Evolutionary conservation across 73 alveolate genomes (phyloP).

Genomic region (Effrenium voratum): DNA sequence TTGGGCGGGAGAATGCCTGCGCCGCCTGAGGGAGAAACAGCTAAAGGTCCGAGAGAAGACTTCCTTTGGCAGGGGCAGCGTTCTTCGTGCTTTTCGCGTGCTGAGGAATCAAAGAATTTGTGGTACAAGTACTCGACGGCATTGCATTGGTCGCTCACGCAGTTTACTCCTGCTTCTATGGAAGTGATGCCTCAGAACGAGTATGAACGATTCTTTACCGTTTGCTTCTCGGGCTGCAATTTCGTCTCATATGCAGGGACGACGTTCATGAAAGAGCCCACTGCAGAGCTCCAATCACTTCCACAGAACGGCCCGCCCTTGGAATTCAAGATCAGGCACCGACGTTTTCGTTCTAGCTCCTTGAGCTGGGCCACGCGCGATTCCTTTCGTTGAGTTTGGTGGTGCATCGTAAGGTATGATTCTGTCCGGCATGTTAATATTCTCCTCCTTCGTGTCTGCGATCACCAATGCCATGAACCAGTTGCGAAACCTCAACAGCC

Average conservation of each 20-base stretch:
- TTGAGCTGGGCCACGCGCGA: background rate
- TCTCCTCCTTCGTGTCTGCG: slow-evolving; percentile 80
- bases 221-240: background rate
- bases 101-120: slow-evolving; percentile 72
- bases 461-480: slow-evolving; percentile 88
- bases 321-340: background rate
- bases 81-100: background rate
- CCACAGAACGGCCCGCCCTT: background rate
- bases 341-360: background rate
- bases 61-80: no score
- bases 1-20: background rate
- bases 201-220: slow-evolving; percentile 85
- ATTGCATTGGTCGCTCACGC: slow-evolving; percentile 86
- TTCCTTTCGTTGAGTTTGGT: background rate
- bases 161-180: slow-evolving; percentile 92
- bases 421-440: slow-evolving; percentile 61
- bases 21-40: background rate
- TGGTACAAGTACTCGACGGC: slow-evolving; percentile 79
- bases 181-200: slow-evolving; percentile 81
- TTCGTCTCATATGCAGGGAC: background rate
- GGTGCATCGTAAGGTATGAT: slow-evolving; percentile 26
- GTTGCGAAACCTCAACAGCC: slow-evolving; percentile 86
- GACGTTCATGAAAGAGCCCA: background rate
- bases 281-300: background rate
- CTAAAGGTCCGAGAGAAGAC: background rate